Evolutionary conservation across 1,139 yeast species (phyloP), one percentile per base, ranked within the genome.

Genomic region (Geotrichum reessii): DNA sequence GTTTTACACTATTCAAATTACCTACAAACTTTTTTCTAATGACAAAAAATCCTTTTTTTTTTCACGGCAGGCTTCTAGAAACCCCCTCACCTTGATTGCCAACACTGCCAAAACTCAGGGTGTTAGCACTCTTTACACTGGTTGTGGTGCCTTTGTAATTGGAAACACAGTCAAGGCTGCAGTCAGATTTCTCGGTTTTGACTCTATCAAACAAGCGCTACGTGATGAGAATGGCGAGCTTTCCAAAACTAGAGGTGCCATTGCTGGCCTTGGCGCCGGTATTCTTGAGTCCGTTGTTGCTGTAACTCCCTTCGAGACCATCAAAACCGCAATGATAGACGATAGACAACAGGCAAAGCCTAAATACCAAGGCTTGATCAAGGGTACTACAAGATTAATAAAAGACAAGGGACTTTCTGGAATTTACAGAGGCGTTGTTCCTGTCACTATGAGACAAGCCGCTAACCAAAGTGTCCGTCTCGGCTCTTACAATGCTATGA

Each of bases 191-290:
- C 78, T 93, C 17, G 98, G 98, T 8, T 93, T 90, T 69, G 99
- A 93, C 71, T 80, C 86, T 28, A 88, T 93, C 72, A 92, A 91
- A 71, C 79, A 84, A 55, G 67, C 87, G 27, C 77, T 93, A 62
- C 83, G 85, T 33, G 98, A 93, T 71, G 84, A 84, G 65, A 81
- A 88, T 63, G 99, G 99, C 8, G 87, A 88, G 69, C 77, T 93
- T 57, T 83, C 95, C 42, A 96, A 96, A 3, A 86, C 96, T 3
- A 76, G 96, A 66, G 98, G 98, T 62, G 95, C 91, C 3, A 61
- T 92, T 52, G 99, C 99, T 1, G 99, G 99, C 11, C 77, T 93
- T 50, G 98, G 98, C 50, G 99, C 99, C 1, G 99, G 99, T 42
- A 81, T 92, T 57, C 76, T 93, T 62, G 99, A 93, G 71, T 87